A percentile compares a stretch with the other conserved stretches of the same genome.
Evolutionary conservation across 176 grass and related monocot species (phyloP).

Genomic region (Zoysia japonica): DNA sequence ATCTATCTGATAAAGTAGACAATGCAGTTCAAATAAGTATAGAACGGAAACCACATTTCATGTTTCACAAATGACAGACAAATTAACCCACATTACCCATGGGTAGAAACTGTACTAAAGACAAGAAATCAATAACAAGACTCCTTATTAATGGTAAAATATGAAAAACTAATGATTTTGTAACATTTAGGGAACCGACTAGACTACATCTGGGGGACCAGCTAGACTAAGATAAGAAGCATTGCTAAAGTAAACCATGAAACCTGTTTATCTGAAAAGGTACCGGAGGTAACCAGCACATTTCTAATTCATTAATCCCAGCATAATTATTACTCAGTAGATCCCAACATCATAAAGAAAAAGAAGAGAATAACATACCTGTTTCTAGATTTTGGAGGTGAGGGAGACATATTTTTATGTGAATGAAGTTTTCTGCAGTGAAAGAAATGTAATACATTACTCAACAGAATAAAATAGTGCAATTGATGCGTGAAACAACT

Average conservation of each 20-base stretch:
- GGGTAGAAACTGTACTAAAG: background rate
- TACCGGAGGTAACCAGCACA: conserved; percentile 12
- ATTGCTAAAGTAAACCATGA: conserved; percentile 18
- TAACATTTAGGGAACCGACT: background rate
- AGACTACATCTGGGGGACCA: conserved; percentile 16
- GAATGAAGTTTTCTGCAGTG: conserved; percentile 62
- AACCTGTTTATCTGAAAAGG: conserved; percentile 15
- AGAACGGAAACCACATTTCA: conserved; percentile 7
- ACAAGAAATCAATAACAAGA: conserved; percentile 7
- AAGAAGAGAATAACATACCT: conserved; percentile 48
- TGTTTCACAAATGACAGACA: conserved; percentile 17
- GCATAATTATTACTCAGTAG: background rate
- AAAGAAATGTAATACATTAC: conserved; percentile 19
- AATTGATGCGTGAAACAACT: conserved; percentile 33
- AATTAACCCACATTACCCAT: background rate
- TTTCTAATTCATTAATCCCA: conserved; percentile 12
- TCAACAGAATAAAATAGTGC: conserved; percentile 16
- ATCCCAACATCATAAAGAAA: background rate
- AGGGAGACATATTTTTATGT: conserved; percentile 52
- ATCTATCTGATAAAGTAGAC: conserved; percentile 12
- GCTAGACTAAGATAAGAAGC: conserved; percentile 12
- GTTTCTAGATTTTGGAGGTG: conserved; percentile 65
- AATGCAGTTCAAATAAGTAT: conserved; percentile 15
- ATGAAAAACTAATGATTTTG: conserved; percentile 4
- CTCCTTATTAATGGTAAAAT: conserved; percentile 25